These are phyloP conservation scores for Hymenoscyphus linearis DNA, from an alignment of 2,329 filamentous ascomycete genomes.

Conservation along the genomic window DNA sequence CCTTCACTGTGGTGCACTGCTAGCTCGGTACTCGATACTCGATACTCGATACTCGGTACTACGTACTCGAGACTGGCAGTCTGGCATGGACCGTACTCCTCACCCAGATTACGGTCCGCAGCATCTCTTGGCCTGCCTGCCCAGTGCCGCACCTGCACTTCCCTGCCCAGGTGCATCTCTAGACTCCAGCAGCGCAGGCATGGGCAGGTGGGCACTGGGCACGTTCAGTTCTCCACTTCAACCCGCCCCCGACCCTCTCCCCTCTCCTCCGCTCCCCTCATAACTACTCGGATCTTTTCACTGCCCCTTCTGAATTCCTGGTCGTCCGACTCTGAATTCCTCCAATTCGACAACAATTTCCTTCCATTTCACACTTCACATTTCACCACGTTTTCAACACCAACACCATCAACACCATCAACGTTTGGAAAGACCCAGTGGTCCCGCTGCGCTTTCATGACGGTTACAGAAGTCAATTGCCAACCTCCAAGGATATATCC, in stretches of 20 bases:
- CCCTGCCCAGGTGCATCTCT: no score
- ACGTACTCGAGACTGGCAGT: not conserved
- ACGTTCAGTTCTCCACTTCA: no score
- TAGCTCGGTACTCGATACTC: no score
- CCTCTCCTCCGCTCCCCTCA: not conserved
- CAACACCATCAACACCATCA: not conserved
- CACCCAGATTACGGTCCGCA: not conserved
- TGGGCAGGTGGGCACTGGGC: no score
- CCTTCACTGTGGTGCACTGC: no score
- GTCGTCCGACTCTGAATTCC: not conserved
- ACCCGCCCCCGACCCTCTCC: no score
- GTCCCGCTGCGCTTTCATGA: not conserved
- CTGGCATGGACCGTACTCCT: no score
- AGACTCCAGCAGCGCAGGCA: no score
- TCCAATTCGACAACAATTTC: not conserved
- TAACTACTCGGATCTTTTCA: not conserved
- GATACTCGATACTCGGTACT: not conserved
- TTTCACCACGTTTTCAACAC: not conserved
- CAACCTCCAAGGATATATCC: not conserved
- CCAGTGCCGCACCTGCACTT: no score
- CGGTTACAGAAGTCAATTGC: not conserved
- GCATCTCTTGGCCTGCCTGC: not conserved
- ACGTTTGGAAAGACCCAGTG: not conserved
- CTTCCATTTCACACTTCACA: not conserved
- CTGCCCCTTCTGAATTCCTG: not conserved